Base-by-base conservation (phyloP, 176 grass and related monocot species). In the Aegilops speltoides region DNA sequence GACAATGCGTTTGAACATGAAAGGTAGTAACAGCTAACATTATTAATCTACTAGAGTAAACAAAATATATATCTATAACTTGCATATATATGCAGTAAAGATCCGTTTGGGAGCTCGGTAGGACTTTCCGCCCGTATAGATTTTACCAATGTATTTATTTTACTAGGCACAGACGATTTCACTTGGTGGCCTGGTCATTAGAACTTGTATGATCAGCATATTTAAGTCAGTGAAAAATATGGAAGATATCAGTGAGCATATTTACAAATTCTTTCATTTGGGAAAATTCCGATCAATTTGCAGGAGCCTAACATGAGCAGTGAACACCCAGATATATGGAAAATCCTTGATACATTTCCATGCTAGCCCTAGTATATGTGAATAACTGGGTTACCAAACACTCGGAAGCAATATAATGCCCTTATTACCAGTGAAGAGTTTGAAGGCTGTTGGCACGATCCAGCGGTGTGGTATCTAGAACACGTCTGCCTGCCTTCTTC, bases 1-100 rank as follows among this genome's bases (percentile, higher is more conserved):
- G 60, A 95, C 17, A 82, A 98, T 84, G 54, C 96, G 93, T 87
- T 93, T 98, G 87, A 43, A 86, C 69, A 78, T 36, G 45, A 88
- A 66, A 23, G 4, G 50, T 20, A 64, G 64, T 62, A 64, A 64
- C 70, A 89, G 62, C 33, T 79, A 57, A 46, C 23, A 78, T 78
- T 43, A 86, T 40, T 57, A 79, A 79, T 52, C 33, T 22, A 10
- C 33, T 22, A 10, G 8, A 77, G 38, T 68, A 54, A 25, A 68
- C 16, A 32, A 40, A 73, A 41, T 41, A 41, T 10, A 78, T 7
- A 33, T 63, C 6, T 36, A 64, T 85, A 29, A 46, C 31, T 41
- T 75, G 75, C 40, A 79, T 70, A 73, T 41, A 81, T 22, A 73
- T 66, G 79, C 7, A 41, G 38, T 41, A 41, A 41, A 41, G 38